Percentiles rank a stretch among this genome's conserved stretches.
Evolutionary conservation across 352 stramenopile genomes (phyloP).

Genomic region (Pilasporangium apinafurcum): DNA sequence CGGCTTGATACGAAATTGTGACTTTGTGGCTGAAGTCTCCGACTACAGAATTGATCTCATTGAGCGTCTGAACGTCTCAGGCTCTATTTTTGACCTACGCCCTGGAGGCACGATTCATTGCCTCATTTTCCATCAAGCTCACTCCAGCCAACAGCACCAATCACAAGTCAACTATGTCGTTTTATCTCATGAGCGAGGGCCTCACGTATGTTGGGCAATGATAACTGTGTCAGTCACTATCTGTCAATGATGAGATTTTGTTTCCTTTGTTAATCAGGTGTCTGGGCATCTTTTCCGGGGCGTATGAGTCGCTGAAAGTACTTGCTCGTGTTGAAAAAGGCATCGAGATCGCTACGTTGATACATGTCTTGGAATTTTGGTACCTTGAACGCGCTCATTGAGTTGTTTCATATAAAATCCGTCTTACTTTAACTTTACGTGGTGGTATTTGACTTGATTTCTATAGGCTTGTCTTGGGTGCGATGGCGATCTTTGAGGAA

Average conservation of each 20-base stretch:
- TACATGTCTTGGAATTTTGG: conserved; percentile 60
- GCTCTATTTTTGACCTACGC: background rate
- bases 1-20: background rate
- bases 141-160: background rate
- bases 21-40: background rate
- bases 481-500: conserved; percentile 49
- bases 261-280: conserved; percentile 19
- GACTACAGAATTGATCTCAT: conserved; percentile 7
- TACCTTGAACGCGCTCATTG: conserved; percentile 8
- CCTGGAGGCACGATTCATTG: no score
- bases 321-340: conserved; percentile 51
- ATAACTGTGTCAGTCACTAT: background rate
- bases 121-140: no score
- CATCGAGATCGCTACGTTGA: conserved; percentile 36
- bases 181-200: conserved; percentile 67
- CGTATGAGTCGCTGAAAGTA: conserved; percentile 68
- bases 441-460: background rate
- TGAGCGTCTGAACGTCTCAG: background rate
- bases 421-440: background rate
- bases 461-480: conserved; percentile 49
- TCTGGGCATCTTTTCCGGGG: conserved; percentile 44
- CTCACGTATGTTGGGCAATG: conserved; percentile 34
- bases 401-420: no score
- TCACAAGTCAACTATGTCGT: conserved; percentile 27
- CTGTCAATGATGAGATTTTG: background rate